Base-by-base conservation (phyloP, 2,329 filamentous ascomycete species). In the Fusarium sp. region DNA sequence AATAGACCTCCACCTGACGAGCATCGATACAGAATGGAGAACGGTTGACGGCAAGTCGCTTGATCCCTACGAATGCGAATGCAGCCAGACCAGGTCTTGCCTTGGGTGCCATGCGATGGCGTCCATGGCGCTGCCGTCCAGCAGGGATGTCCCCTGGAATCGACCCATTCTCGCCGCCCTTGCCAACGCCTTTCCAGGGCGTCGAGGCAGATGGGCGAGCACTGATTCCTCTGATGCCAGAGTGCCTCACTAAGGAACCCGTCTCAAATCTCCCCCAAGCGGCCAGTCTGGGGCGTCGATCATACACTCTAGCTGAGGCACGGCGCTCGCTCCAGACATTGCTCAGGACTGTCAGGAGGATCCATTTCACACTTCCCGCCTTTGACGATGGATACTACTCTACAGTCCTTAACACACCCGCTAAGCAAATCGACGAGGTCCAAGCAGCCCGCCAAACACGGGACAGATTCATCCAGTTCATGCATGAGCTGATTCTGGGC, bases 301-400 rank as follows among this genome's bases (percentile, higher is more conserved):
- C 76, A 76, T 72, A 75, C 76, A 77, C 72, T 78, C 68, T 76
- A 77, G 60, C 70, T 79, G 76, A 78, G 60, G 77, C 76, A 76
- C 69, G 67, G 71, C 66, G 66, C 54, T 67, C 63, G 37, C 59
- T 59, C 70, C 45, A 66, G 65, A 72, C 68, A 65, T 61, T 73
- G 72, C 68, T 70, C 63, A 70, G 61, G 59, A 70, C 58, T 63
- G 56, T 65, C 69, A 66, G 69, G 69, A 71, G 56, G 68, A 57
- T 58, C 58, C 68, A 52, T 59, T 69, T 43, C 43, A 52, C 52
- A 50, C 45, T 66, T 63, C 30, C 58, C 37, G 52, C 50, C 58
- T 63, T 45, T 45, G 47, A 52, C 32, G 50, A 64, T 30, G 62
- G 43, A 47, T 59, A 35, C 38, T 45, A 47, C 33, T 68, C 68